phyloP scores from a whole-genome alignment of 179 eudicot genomes.

The Gypsophila paniculata region DNA sequence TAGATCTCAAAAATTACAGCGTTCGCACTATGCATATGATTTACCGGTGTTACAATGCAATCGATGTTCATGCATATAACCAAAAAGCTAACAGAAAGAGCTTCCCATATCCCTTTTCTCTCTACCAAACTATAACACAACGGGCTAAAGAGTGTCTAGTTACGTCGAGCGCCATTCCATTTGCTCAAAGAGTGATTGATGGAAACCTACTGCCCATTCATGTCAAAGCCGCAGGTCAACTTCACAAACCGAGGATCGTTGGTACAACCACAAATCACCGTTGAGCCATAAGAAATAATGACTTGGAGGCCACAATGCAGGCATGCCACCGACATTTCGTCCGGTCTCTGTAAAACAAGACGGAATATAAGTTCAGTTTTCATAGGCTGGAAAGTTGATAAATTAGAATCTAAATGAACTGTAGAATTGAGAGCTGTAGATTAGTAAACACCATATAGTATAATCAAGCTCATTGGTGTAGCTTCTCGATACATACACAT shows the following conservation, averaged over 20 bases:
- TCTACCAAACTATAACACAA: not conserved
- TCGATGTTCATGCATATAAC: not conserved
- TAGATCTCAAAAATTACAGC: not conserved
- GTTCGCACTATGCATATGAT: too few relatives aligned
- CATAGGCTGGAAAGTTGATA: not conserved
- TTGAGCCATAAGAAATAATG: not conserved
- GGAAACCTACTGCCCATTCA: not conserved
- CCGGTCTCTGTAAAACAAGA: slow-evolving; percentile 25
- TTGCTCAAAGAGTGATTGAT: not conserved
- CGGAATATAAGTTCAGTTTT: not conserved
- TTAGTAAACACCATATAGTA: not conserved
- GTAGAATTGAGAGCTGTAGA: not conserved
- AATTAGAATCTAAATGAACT: not conserved
- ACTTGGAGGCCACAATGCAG: not conserved
- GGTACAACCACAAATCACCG: not conserved
- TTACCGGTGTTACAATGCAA: not conserved
- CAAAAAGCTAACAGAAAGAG: too few relatives aligned
- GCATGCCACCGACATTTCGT: not conserved
- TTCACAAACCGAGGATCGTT: not conserved
- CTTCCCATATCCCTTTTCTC: not conserved
- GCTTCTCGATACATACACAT: not conserved
- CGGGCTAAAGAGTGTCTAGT: not conserved
- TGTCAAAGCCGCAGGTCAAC: not conserved
- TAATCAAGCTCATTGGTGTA: not conserved
- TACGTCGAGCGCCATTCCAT: slow-evolving; percentile 5